phyloP scores from a whole-genome alignment of 2,329 filamentous ascomycete species.

The Calonectria crousiana region DNA sequence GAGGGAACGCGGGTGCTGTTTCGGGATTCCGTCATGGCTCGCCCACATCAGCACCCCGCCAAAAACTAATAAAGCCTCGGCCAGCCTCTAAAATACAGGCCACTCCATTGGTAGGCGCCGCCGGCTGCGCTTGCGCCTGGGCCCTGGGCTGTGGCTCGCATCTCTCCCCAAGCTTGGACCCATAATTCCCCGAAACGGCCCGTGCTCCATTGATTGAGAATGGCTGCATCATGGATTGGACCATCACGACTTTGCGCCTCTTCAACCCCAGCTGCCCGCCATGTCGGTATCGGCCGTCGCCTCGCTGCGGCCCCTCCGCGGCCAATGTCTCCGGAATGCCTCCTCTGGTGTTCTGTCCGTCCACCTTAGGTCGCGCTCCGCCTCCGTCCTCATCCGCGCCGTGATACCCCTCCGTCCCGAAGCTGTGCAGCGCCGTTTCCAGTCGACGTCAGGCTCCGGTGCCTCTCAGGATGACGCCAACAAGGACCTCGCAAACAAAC shows the following conservation, averaged over 20 bases:
- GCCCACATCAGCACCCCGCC: constrained; percentile 16
- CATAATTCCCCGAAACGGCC: constrained; percentile 34
- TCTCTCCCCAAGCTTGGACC: constrained; percentile 24
- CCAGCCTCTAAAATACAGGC: constrained; percentile 19
- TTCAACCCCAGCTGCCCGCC: constrained; percentile 12
- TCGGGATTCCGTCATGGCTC: constrained; percentile 39
- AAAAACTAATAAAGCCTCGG: constrained; percentile 32
- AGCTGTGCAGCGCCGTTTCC: constrained; percentile 42
- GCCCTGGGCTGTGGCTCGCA: background rate
- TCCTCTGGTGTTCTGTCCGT: constrained; percentile 48
- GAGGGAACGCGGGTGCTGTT: background rate
- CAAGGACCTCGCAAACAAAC: constrained; percentile 32
- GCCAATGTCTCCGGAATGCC: constrained; percentile 46
- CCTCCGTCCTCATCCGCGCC: constrained; percentile 45
- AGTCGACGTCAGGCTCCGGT: constrained; percentile 39
- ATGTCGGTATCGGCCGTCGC: constrained; percentile 52
- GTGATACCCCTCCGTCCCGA: constrained; percentile 44
- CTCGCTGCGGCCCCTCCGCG: constrained; percentile 49
- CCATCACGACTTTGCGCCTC: constrained; percentile 17
- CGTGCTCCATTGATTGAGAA: constrained; percentile 37
- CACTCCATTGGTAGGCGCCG: constrained; percentile 12
- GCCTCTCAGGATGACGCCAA: constrained; percentile 24
- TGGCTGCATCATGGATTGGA: constrained; percentile 20
- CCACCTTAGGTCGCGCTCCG: constrained; percentile 45
- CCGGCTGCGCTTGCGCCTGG: background rate